These are phyloP conservation scores for Sonneratia alba DNA, from an alignment of 345 rosid species.

Conservation along the genomic window DNA sequence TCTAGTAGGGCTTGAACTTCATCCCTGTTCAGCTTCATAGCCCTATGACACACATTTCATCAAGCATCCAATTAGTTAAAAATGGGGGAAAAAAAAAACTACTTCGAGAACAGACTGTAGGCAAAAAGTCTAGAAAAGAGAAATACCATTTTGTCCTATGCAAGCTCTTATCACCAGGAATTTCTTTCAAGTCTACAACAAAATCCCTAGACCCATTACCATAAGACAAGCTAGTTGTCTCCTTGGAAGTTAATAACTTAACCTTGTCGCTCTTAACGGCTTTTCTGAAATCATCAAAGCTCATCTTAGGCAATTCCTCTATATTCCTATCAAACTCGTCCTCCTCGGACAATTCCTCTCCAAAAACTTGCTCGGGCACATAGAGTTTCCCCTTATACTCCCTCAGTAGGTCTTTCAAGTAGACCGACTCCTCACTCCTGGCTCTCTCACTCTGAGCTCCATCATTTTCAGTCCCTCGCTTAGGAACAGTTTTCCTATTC, in stretches of 20 bases:
- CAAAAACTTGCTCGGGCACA: conserved; percentile 86
- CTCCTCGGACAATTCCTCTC: conserved; percentile 56
- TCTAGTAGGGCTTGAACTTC: conserved; percentile 54
- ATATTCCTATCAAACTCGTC: conserved; percentile 55
- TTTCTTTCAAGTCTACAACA: conserved; percentile 68
- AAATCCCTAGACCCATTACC: conserved; percentile 39
- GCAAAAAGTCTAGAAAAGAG: conserved; percentile 1
- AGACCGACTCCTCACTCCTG: conserved; percentile 33
- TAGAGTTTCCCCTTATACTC: conserved; percentile 79
- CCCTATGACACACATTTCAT: conserved; percentile 30
- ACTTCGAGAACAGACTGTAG: conserved; percentile 3
- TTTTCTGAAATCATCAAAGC: conserved; percentile 60
- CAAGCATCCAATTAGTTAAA: neutral
- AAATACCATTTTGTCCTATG: conserved; percentile 81
- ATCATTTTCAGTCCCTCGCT: conserved; percentile 15
- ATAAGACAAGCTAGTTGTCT: conserved; percentile 19
- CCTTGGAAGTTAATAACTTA: conserved; percentile 67
- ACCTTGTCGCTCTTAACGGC: conserved; percentile 55
- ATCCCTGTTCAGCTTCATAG: conserved; percentile 50
- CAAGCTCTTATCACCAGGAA: conserved; percentile 74
- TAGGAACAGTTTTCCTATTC: conserved; percentile 23
- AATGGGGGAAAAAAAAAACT: neutral
- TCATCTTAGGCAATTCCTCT: conserved; percentile 61
- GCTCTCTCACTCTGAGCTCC: conserved; percentile 17
- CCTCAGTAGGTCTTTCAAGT: conserved; percentile 67